Percentiles rank a stretch among this genome's conserved stretches.
Conservation (phyloP, 345 rosid genomes). For the Lumnitzera racemosa region DNA sequence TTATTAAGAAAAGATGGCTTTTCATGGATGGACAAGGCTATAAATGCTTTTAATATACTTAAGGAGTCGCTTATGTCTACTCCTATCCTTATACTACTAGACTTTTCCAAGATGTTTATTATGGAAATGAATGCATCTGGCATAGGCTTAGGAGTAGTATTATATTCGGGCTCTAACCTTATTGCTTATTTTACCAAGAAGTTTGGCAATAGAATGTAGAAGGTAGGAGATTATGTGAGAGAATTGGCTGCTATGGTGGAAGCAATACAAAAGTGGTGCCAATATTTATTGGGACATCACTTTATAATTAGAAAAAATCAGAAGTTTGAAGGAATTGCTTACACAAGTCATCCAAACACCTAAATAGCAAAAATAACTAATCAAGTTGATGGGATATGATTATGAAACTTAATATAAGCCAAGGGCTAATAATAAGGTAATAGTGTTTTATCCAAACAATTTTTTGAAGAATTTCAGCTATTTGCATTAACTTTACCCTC, state of each 20-base stretch:
- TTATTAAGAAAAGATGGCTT: not conserved
- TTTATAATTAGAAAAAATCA: not conserved
- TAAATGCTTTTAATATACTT: not conserved
- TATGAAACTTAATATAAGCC: no score
- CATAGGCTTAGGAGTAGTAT: not conserved
- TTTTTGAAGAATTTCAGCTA: no score
- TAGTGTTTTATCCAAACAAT: no score
- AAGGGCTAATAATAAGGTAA: no score
- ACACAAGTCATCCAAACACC: not conserved
- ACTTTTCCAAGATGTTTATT: not conserved
- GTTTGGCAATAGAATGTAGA: not conserved
- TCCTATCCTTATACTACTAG: not conserved
- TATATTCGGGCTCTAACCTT: not conserved
- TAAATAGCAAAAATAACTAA: not conserved
- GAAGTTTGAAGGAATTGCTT: not conserved
- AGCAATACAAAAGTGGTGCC: not conserved
- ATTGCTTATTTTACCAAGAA: not conserved
- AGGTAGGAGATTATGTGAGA: not conserved
- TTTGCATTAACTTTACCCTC: no score
- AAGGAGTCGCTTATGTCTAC: not conserved
- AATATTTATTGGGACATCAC: not conserved
- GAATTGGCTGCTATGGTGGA: not conserved
- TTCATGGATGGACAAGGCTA: not conserved
- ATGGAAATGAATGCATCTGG: not conserved
- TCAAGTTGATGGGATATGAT: not conserved